A percentile compares a stretch with the other conserved stretches of the same genome.
Evolutionary conservation across 345 rosid species (phyloP).

Genomic region (Eucalyptus pauciflora): DNA sequence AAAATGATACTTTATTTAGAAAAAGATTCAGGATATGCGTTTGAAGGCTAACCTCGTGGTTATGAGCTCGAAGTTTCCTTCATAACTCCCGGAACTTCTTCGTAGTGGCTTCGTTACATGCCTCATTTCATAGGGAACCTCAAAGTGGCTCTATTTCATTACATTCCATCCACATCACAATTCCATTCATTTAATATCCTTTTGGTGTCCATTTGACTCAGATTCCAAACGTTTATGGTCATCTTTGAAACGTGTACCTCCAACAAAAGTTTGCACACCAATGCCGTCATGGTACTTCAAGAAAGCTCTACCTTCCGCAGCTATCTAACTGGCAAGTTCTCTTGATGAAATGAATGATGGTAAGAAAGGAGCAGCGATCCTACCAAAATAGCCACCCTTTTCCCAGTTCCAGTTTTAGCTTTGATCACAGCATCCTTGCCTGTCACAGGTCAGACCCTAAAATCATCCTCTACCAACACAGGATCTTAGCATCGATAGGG

Average conservation of each 20-base stretch:
- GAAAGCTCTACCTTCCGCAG: conserved; percentile 85
- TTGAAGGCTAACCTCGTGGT: conserved; percentile 49
- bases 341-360: not conserved
- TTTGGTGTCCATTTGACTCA: conserved; percentile 30
- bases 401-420: conserved; percentile 91
- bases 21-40: not conserved
- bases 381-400: conserved; percentile 90
- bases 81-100: too few relatives aligned
- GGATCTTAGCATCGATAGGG: not conserved
- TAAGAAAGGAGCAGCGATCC: not conserved
- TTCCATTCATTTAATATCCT: too few relatives aligned
- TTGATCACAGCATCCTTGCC: conserved; percentile 86
- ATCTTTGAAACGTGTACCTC: conserved; percentile 89
- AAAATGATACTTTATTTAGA: not conserved
- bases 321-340: conserved; percentile 91
- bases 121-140: too few relatives aligned
- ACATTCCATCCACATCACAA: too few relatives aligned
- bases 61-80: too few relatives aligned
- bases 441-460: conserved; percentile 11
- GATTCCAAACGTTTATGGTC: conserved; percentile 75
- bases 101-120: too few relatives aligned
- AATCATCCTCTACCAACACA: not conserved
- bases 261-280: conserved; percentile 77
- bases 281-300: conserved; percentile 78
- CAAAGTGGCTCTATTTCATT: too few relatives aligned